Conservation (phyloP, 1,139 yeast genomes). For the Lodderomyces metapsilosis region DNA sequence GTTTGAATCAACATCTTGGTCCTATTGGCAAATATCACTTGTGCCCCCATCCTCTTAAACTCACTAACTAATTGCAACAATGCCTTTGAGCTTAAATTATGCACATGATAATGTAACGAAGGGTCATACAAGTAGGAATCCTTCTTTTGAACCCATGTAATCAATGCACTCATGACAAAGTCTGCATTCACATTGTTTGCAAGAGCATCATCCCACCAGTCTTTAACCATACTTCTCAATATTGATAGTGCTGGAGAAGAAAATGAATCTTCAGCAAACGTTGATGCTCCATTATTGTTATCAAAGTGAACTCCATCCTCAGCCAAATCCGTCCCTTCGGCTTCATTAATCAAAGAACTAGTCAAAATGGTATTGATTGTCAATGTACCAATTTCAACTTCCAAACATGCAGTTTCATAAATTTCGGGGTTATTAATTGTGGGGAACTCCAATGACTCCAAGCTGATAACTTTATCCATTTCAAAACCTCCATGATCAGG, state of each 20-base stretch:
- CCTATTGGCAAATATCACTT: constrained; percentile 77
- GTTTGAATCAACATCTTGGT: constrained; percentile 75
- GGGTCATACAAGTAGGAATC: constrained; percentile 75
- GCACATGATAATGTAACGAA: constrained; percentile 80
- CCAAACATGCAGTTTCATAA: constrained; percentile 76
- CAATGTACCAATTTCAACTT: constrained; percentile 73
- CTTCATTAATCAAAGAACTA: constrained; percentile 79
- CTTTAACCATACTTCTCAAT: constrained; percentile 72
- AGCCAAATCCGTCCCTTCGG: constrained; percentile 83
- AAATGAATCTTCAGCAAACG: constrained; percentile 73
- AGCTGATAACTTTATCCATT: constrained; percentile 51
- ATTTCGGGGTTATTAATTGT: constrained; percentile 76
- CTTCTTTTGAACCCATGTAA: constrained; percentile 83
- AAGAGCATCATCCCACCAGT: constrained; percentile 94
- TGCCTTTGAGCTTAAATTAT: constrained; percentile 81
- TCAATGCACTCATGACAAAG: constrained; percentile 76
- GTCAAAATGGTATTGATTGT: constrained; percentile 85
- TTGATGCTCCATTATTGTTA: constrained; percentile 47
- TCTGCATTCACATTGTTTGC: constrained; percentile 73
- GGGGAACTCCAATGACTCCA: constrained; percentile 70
- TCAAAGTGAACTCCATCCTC: constrained; percentile 47
- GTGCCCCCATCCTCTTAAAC: constrained; percentile 73
- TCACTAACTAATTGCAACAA: constrained; percentile 79
- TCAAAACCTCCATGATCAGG: constrained; percentile 90
- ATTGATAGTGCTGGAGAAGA: constrained; percentile 73